These are phyloP conservation scores for Lupinus albus DNA, from an alignment of 306 rosid species.

Conservation along the genomic window DNA sequence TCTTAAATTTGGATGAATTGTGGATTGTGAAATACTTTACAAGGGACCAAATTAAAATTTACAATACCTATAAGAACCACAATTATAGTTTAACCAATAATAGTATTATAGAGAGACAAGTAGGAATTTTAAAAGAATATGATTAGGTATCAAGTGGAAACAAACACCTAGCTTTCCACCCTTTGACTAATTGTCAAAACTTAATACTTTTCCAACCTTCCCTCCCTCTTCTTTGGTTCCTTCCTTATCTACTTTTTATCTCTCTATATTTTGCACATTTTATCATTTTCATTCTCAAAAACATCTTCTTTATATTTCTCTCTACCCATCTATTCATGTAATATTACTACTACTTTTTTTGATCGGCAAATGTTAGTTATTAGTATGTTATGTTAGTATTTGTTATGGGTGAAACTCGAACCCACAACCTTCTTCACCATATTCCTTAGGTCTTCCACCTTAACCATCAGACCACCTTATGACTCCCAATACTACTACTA, in stretches of 20 bases:
- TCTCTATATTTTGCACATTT: slow-evolving; percentile 7
- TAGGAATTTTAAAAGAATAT: background rate
- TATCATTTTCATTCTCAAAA: slow-evolving; percentile 1
- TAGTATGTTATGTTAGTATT: too few relatives aligned
- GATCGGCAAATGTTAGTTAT: too few relatives aligned
- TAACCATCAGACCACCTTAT: too few relatives aligned
- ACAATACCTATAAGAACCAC: too few relatives aligned
- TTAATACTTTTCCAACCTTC: slow-evolving; percentile 66
- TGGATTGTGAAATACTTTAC: too few relatives aligned
- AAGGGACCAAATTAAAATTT: too few relatives aligned
- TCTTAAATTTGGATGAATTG: too few relatives aligned
- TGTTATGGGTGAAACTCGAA: too few relatives aligned
- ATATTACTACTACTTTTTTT: too few relatives aligned
- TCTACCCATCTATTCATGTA: background rate
- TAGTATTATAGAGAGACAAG: slow-evolving; percentile 8
- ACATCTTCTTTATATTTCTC: slow-evolving; percentile 6
- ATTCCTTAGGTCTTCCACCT: too few relatives aligned
- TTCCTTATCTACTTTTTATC: slow-evolving; percentile 41
- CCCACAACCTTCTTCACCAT: too few relatives aligned
- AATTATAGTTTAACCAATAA: background rate
- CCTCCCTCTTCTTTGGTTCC: slow-evolving; percentile 32
- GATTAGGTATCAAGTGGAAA: slow-evolving; percentile 30
- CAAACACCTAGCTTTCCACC: slow-evolving; percentile 58
- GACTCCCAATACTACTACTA: too few relatives aligned
- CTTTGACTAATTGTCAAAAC: slow-evolving; percentile 62